Evolutionary conservation across 192 early-diverging fungal genomes (phyloP).

Genomic region (Helicostylum pulchrum): DNA sequence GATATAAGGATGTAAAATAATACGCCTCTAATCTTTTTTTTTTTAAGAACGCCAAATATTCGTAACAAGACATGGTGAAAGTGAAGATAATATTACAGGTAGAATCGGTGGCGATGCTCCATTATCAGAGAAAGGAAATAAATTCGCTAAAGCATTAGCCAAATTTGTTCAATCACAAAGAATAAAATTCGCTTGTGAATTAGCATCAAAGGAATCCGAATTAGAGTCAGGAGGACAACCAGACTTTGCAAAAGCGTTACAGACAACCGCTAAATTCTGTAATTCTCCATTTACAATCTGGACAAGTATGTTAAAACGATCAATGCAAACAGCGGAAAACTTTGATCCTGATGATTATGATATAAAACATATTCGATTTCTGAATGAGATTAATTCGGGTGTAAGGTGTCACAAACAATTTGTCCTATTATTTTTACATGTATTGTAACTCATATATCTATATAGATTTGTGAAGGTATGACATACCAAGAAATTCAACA

Average conservation of each 20-base stretch:
- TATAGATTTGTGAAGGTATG: slow-evolving; percentile 63
- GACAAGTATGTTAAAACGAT: slow-evolving; percentile 85
- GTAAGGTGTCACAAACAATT: slow-evolving; percentile 29
- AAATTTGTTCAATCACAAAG: slow-evolving; percentile 70
- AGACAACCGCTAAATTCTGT: slow-evolving; percentile 67
- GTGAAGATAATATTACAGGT: slow-evolving; percentile 76
- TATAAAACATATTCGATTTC: slow-evolving; percentile 71
- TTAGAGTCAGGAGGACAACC: not conserved
- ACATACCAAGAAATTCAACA: slow-evolving; percentile 78
- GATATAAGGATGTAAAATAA: not conserved
- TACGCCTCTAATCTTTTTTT: not conserved
- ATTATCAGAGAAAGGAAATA: slow-evolving; percentile 67
- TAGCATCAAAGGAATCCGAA: slow-evolving; percentile 16
- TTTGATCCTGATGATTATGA: slow-evolving; percentile 80
- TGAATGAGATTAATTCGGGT: slow-evolving; percentile 94
- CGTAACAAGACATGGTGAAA: slow-evolving; percentile 92
- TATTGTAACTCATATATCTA: not conserved
- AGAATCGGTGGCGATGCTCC: slow-evolving; percentile 67
- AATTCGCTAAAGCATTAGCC: slow-evolving; percentile 73
- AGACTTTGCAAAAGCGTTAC: slow-evolving; percentile 54
- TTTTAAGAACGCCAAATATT: slow-evolving; percentile 72
- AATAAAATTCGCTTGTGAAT: slow-evolving; percentile 44
- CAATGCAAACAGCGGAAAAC: slow-evolving; percentile 78
- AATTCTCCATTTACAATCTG: slow-evolving; percentile 61
- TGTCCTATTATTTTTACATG: no score